These are phyloP conservation scores for Davidsoniella neocaledoniae DNA, from an alignment of 2,329 filamentous ascomycete species.

Conservation along the genomic window DNA sequence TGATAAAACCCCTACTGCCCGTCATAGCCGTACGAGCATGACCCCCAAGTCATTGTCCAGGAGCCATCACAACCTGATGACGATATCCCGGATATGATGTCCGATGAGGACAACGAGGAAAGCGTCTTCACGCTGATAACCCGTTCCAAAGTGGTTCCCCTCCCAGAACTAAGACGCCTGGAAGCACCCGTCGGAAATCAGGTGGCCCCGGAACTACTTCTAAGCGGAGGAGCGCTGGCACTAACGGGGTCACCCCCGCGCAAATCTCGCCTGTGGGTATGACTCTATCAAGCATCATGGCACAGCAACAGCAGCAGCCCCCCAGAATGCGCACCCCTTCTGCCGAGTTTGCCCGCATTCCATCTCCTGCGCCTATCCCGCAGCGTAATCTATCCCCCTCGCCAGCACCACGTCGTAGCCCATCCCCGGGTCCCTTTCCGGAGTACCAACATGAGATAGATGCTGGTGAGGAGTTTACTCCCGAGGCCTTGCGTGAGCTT, in stretches of 20 bases:
- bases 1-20: conserved; percentile 18
- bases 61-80: conserved; percentile 7
- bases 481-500: conserved; percentile 71
- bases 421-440: conserved; percentile 11
- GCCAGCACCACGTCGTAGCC: conserved; percentile 10
- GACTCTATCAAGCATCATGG: conserved; percentile 13
- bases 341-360: not conserved
- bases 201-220: conserved; percentile 24
- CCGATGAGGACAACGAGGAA: conserved; percentile 28
- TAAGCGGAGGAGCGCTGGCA: conserved; percentile 20
- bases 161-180: conserved; percentile 30
- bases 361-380: conserved; percentile 5
- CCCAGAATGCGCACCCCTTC: conserved; percentile 4
- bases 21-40: conserved; percentile 8
- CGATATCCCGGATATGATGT: conserved; percentile 19
- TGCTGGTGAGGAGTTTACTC: conserved; percentile 81
- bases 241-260: conserved; percentile 19
- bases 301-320: conserved; percentile 6
- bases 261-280: conserved; percentile 17
- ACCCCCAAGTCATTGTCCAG: conserved; percentile 10
- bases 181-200: conserved; percentile 31
- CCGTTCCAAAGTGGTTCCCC: conserved; percentile 81
- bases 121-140: conserved; percentile 79
- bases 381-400: conserved; percentile 11
- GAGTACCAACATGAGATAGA: conserved; percentile 28